A percentile compares a stretch with the other conserved stretches of the same genome.
These are phyloP conservation scores for Globisporangium rhizosaccharum DNA, from an alignment of 352 stramenopile species.

Conservation along the genomic window DNA sequence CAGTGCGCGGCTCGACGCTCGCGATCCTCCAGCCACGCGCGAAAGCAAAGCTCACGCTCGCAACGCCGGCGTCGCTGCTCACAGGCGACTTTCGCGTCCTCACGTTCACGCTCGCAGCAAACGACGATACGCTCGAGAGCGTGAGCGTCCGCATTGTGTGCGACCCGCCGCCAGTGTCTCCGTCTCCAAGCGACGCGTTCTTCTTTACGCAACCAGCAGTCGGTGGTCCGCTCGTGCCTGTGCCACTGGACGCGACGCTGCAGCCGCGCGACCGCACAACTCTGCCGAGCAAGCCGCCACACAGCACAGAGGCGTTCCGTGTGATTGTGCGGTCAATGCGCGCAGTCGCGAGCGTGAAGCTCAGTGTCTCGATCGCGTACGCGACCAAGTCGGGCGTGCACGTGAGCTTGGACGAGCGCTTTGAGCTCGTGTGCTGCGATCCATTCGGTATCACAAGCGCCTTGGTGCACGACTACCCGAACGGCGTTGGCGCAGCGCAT, in stretches of 20 bases:
- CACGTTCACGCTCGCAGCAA: slow-evolving; percentile 47
- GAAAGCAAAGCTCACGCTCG: slow-evolving; percentile 47
- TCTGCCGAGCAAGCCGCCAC: slow-evolving; percentile 35
- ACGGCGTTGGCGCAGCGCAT: slow-evolving; percentile 24
- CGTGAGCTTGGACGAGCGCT: slow-evolving; percentile 61
- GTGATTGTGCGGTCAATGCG: slow-evolving; percentile 56
- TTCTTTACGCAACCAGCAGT: slow-evolving; percentile 45
- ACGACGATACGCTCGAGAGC: slow-evolving; percentile 65
- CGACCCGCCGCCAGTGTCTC: slow-evolving; percentile 45
- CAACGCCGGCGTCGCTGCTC: slow-evolving; percentile 50
- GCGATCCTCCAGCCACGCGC: slow-evolving; percentile 67
- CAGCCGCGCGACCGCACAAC: slow-evolving; percentile 44
- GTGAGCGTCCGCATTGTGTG: slow-evolving; percentile 46
- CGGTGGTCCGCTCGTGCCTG: slow-evolving; percentile 27
- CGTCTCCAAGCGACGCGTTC: slow-evolving; percentile 34
- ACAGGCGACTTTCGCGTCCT: slow-evolving; percentile 64
- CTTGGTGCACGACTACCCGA: slow-evolving; percentile 66
- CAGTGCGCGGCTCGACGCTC: slow-evolving; percentile 42
- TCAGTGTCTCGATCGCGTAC: slow-evolving; percentile 56
- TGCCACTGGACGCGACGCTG: slow-evolving; percentile 38
- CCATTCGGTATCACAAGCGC: slow-evolving; percentile 49
- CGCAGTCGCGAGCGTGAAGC: slow-evolving; percentile 25
- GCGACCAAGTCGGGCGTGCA: slow-evolving; percentile 58
- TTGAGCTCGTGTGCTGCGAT: slow-evolving; percentile 54
- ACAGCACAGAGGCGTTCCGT: slow-evolving; percentile 34